phyloP scores from a whole-genome alignment of 768 basidiomycete genomes.

The Hericium rajendrae region DNA sequence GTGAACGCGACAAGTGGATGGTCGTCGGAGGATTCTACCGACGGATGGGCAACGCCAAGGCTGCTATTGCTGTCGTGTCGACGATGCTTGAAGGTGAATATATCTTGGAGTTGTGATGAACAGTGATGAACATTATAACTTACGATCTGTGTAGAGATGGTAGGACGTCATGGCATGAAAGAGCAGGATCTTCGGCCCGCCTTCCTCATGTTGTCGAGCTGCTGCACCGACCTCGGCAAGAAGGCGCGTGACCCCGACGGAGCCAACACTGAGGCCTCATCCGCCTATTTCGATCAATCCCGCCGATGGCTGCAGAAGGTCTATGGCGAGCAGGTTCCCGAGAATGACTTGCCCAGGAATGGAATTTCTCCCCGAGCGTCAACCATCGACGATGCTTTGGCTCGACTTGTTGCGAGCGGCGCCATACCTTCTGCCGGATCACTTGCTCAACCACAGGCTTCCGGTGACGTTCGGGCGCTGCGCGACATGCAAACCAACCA shows the following conservation, averaged over 20 bases:
- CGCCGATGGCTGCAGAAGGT: slow-evolving; percentile 39
- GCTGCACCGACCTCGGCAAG: slow-evolving; percentile 39
- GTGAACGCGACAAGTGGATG: slow-evolving; percentile 48
- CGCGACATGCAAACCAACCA: slow-evolving; percentile 26
- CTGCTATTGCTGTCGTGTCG: slow-evolving; percentile 34
- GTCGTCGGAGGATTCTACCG: slow-evolving; percentile 45
- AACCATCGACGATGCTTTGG: too few species aligned
- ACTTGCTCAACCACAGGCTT: slow-evolving; percentile 18
- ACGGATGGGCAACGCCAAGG: slow-evolving; percentile 32
- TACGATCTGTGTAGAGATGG: slow-evolving; percentile 22
- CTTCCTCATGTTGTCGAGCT: slow-evolving; percentile 43
- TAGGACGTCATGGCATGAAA: slow-evolving; percentile 27
- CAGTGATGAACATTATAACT: neutral
- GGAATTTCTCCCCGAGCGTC: too few species aligned
- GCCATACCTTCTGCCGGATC: slow-evolving; percentile 5
- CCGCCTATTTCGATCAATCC: slow-evolving; percentile 31
- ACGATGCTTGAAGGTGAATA: slow-evolving; percentile 39
- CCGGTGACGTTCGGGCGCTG: slow-evolving; percentile 27
- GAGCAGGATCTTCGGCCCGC: slow-evolving; percentile 37
- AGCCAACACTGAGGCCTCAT: slow-evolving; percentile 19
- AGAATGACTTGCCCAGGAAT: neutral
- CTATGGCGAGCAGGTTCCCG: slow-evolving; percentile 26
- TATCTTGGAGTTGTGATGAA: neutral
- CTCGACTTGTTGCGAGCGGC: too few species aligned
- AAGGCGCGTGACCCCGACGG: slow-evolving; percentile 15